Percentiles rank a stretch among this genome's conserved stretches.
Evolutionary conservation across 2,329 filamentous ascomycete genomes (phyloP).

Genomic region (Diaporthe velutina): DNA sequence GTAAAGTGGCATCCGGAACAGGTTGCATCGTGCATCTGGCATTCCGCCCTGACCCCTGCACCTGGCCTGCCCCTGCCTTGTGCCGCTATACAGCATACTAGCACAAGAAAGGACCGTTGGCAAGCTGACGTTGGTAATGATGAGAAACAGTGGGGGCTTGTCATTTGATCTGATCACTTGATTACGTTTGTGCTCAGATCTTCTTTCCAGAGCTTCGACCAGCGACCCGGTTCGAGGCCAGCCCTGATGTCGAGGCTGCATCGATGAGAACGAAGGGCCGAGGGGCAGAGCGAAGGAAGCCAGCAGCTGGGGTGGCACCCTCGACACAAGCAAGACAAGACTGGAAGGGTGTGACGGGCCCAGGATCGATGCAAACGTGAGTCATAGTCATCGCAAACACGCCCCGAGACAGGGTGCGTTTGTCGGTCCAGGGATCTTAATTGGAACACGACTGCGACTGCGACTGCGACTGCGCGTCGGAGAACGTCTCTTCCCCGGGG

Average conservation of each 20-base stretch:
- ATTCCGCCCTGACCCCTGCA: conserved; percentile 32
- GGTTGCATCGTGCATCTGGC: conserved; percentile 35
- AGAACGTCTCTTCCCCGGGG: conserved; percentile 30
- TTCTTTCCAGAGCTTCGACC: neutral
- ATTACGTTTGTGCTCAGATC: neutral
- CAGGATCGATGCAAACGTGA: conserved; percentile 31
- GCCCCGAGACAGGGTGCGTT: conserved; percentile 37
- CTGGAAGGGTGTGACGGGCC: conserved; percentile 24
- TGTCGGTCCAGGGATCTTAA: conserved; percentile 35
- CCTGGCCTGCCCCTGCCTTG: neutral
- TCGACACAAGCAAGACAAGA: conserved; percentile 23
- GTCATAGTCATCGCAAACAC: conserved; percentile 39
- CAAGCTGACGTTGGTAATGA: neutral
- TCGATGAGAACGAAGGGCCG: neutral
- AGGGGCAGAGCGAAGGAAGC: neutral
- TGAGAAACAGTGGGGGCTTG: neutral
- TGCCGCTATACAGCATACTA: neutral
- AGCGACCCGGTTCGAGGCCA: neutral
- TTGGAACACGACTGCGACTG: conserved; percentile 37
- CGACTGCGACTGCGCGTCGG: conserved; percentile 33
- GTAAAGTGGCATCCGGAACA: conserved; percentile 47
- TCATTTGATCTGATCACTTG: neutral
- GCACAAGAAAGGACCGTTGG: neutral
- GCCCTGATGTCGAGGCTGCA: neutral
- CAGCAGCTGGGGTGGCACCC: neutral